Conservation (phyloP, 345 rosid species). For the Acer yangbiense region DNA sequence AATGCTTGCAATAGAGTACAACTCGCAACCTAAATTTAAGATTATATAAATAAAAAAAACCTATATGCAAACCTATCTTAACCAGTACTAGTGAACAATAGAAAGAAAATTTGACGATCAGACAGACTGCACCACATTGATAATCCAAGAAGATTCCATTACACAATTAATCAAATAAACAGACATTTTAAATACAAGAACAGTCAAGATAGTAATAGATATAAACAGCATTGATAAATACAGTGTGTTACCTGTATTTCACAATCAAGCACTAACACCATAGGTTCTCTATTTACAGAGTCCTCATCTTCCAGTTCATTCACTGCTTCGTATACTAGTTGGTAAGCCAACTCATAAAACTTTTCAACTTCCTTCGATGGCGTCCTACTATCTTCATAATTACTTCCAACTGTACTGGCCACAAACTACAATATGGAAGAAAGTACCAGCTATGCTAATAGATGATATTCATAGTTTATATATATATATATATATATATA, state of each 20-base stretch:
- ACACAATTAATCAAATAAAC: neutral
- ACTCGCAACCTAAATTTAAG: neutral
- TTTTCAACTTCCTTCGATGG: constrained; percentile 34
- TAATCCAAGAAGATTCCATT: neutral
- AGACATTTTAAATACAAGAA: neutral
- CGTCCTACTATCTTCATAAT: constrained; percentile 36
- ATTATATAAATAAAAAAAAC: no score
- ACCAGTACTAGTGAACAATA: neutral
- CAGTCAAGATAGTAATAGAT: neutral
- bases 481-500: no score
- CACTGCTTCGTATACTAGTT: constrained; percentile 59
- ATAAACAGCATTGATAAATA: neutral
- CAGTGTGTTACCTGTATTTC: constrained; percentile 70
- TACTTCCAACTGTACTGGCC: no score
- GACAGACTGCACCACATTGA: constrained; percentile 2
- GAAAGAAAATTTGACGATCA: neutral
- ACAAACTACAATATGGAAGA: no score
- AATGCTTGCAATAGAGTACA: neutral
- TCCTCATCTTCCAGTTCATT: constrained; percentile 54
- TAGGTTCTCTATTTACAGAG: constrained; percentile 53
- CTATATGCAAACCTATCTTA: neutral
- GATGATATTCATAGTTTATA: no score
- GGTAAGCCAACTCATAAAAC: constrained; percentile 50
- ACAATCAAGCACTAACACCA: constrained; percentile 69
- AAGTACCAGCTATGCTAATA: no score